A percentile compares a stretch with the other conserved stretches of the same genome.
Conservation (phyloP, 805 yeast genomes). For the Yarrowia divulgata region DNA sequence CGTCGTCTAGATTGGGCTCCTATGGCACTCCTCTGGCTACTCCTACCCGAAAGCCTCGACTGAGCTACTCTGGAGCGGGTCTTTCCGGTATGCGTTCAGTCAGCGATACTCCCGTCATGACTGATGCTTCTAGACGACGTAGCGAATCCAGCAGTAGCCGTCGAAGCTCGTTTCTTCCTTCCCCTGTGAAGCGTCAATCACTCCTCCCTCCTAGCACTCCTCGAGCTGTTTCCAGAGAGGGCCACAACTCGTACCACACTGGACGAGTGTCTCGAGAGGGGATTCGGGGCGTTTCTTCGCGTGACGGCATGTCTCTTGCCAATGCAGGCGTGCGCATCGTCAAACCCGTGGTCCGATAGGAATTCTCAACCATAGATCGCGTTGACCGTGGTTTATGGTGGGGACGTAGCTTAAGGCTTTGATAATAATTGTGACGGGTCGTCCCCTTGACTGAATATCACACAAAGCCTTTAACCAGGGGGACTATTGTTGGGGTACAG, state of each 20-base stretch:
- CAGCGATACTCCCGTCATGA: conserved; percentile 18
- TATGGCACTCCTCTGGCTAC: conserved; percentile 26
- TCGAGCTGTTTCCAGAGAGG: conserved; percentile 6
- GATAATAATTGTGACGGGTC: conserved; percentile 5
- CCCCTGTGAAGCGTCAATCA: conserved; percentile 28
- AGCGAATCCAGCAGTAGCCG: conserved; percentile 17
- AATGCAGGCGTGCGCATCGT: conserved; percentile 29
- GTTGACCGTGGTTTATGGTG: conserved; percentile 36
- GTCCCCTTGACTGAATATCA: conserved; percentile 13
- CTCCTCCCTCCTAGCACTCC: conserved; percentile 23
- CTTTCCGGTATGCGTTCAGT: conserved; percentile 23
- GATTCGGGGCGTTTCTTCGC: conserved; percentile 18
- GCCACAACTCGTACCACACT: conserved; percentile 8
- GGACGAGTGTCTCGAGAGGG: conserved; percentile 33
- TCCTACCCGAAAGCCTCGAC: conserved; percentile 29
- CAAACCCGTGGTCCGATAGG: conserved; percentile 29
- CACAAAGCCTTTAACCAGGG: conserved; percentile 18
- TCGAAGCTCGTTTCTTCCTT: conserved; percentile 17
- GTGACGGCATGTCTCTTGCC: conserved; percentile 33
- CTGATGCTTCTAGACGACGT: neutral
- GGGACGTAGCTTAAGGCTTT: conserved; percentile 37
- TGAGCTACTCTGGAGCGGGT: conserved; percentile 11
- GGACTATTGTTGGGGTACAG: conserved; percentile 18
- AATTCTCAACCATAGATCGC: conserved; percentile 38
- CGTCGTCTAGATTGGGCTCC: conserved; percentile 18